These are phyloP conservation scores for Stylosanthes scabra DNA, from an alignment of 331 rosid species.

Conservation along the genomic window DNA sequence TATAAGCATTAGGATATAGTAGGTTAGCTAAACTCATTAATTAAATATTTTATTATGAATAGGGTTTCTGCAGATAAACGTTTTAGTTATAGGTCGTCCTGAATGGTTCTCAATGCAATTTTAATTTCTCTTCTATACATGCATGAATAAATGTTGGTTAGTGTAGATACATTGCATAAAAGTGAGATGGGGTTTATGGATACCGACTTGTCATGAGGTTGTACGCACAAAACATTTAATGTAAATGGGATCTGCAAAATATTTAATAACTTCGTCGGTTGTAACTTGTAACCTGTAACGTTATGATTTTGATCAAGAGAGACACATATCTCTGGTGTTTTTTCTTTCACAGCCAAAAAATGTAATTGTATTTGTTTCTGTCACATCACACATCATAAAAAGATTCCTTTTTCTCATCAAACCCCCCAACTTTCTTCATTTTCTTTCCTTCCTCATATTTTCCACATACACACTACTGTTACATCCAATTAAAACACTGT, in stretches of 20 bases:
- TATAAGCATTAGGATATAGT: too few relatives aligned
- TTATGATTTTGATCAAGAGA: conserved; percentile 5
- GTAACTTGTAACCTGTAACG: neutral
- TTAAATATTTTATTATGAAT: too few relatives aligned
- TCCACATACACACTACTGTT: neutral
- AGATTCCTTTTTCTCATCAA: conserved; percentile 33
- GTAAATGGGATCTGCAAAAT: conserved; percentile 25
- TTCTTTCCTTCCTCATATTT: neutral
- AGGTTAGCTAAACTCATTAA: too few relatives aligned
- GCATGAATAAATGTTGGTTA: conserved; percentile 1
- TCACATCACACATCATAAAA: conserved; percentile 31
- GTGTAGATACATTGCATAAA: neutral
- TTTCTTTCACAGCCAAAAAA: conserved; percentile 29
- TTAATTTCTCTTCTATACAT: too few relatives aligned
- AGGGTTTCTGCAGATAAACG: too few relatives aligned
- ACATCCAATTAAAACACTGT: neutral
- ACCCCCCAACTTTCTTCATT: neutral
- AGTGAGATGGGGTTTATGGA: conserved; percentile 32
- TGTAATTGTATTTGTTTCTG: conserved; percentile 38
- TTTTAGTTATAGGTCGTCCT: too few relatives aligned
- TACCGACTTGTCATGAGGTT: conserved; percentile 38
- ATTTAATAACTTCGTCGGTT: conserved; percentile 27
- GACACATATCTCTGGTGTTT: conserved; percentile 31
- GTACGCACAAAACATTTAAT: conserved; percentile 27
- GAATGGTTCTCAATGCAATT: too few relatives aligned